A percentile compares a stretch with the other conserved stretches of the same genome.
phyloP scores from a whole-genome alignment of 805 yeast species.

The Nakazawaea ishiwadae region DNA sequence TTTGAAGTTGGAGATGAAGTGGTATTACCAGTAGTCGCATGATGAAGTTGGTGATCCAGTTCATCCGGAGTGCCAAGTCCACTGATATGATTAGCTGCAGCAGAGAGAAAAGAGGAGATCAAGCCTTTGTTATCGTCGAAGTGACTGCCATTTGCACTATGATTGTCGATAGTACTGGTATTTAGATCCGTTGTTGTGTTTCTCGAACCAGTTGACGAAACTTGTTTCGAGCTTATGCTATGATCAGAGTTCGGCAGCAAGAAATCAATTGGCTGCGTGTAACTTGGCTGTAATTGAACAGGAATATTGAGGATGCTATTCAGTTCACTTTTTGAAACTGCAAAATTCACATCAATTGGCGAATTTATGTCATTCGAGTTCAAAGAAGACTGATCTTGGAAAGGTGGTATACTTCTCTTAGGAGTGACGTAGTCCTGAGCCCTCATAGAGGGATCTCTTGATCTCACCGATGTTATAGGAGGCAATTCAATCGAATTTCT shows the following conservation, averaged over 20 bases:
- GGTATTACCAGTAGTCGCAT: background rate
- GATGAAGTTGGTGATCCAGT: background rate
- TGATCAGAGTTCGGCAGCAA: background rate
- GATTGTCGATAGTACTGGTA: background rate
- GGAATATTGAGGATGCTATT: constrained; percentile 5
- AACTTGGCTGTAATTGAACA: background rate
- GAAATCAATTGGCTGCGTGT: background rate
- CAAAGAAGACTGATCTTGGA: constrained; percentile 1
- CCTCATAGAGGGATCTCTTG: background rate
- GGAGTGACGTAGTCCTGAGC: no score
- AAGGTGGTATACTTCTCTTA: background rate
- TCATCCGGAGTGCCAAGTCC: background rate
- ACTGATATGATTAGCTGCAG: constrained; percentile 31
- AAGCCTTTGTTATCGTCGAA: constrained; percentile 24
- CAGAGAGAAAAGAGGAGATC: constrained; percentile 37
- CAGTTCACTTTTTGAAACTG: constrained; percentile 6
- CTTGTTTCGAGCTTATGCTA: background rate
- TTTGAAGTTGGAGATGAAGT: no score
- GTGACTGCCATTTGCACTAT: background rate
- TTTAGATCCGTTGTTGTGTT: background rate
- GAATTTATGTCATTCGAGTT: background rate
- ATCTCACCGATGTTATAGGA: background rate
- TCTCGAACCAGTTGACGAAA: background rate
- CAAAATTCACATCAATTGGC: background rate
- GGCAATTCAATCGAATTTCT: constrained; percentile 1